phyloP scores from a whole-genome alignment of 768 basidiomycete genomes.

The Lactarius hengduanensis region DNA sequence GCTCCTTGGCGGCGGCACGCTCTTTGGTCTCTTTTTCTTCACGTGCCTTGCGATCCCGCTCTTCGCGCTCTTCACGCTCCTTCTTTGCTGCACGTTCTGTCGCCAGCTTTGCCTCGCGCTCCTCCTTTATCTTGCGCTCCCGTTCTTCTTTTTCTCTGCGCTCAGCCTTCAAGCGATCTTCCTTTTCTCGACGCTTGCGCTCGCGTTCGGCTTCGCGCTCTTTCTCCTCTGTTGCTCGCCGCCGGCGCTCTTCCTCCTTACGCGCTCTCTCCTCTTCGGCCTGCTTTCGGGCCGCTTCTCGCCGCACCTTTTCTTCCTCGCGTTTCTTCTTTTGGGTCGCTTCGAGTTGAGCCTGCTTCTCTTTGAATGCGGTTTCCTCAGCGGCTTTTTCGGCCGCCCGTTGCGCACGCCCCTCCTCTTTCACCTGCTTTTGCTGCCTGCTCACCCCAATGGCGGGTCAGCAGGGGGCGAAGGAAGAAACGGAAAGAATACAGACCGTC shows the following conservation, averaged over 20 bases:
- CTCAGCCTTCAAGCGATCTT: conserved; percentile 55
- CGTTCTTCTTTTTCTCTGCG: conserved; percentile 55
- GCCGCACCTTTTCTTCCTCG: conserved; percentile 82
- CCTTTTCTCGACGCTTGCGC: conserved; percentile 69
- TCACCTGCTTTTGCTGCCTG: conserved; percentile 88
- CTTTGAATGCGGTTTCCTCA: conserved; percentile 76
- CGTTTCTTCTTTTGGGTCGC: conserved; percentile 77
- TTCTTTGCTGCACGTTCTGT: conserved; percentile 58
- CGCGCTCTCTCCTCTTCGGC: conserved; percentile 80
- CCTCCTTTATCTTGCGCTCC: conserved; percentile 64
- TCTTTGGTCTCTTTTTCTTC: conserved; percentile 46
- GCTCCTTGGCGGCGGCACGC: conserved; percentile 34
- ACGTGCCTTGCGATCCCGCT: conserved; percentile 34
- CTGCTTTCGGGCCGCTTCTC: conserved; percentile 72
- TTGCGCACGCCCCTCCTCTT: conserved; percentile 86
- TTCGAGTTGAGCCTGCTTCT: conserved; percentile 73
- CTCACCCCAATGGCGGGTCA: conserved; percentile 1
- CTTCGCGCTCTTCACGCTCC: conserved; percentile 54
- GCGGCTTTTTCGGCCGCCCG: conserved; percentile 84
- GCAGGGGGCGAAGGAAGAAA: conserved; percentile 19
- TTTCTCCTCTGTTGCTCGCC: conserved; percentile 74
- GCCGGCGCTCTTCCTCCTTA: conserved; percentile 81
- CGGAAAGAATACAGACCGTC: conserved; percentile 54
- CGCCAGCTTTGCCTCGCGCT: conserved; percentile 57
- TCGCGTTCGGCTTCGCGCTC: conserved; percentile 78